A percentile compares a stretch with the other conserved stretches of the same genome.
phyloP scores from a whole-genome alignment of 257 asterid species.

The Prunella vulgaris region DNA sequence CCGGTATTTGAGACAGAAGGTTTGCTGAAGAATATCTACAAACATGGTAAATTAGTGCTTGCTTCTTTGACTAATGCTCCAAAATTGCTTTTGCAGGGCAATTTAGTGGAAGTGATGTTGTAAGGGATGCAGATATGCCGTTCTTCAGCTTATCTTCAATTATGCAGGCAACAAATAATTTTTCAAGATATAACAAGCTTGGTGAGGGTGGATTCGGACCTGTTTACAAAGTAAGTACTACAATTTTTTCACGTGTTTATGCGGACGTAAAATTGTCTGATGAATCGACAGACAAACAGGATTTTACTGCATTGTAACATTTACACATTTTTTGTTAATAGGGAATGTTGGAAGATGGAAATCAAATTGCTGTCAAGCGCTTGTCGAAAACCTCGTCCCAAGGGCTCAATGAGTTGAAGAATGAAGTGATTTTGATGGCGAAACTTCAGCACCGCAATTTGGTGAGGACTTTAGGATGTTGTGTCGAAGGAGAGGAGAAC shows the following conservation, averaged over 20 bases:
- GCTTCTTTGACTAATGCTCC: background rate
- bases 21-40: background rate
- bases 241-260: background rate
- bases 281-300: background rate
- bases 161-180: background rate
- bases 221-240: background rate
- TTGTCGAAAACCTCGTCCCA: conserved; percentile 12
- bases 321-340: background rate
- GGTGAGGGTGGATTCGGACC: conserved; percentile 14
- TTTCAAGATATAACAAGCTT: background rate
- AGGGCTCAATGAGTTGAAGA: conserved; percentile 11
- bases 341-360: conserved; percentile 8
- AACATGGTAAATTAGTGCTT: background rate
- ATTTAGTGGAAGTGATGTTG: background rate
- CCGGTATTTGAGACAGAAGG: background rate
- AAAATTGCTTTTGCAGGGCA: background rate
- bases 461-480: conserved; percentile 12
- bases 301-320: background rate
- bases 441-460: conserved; percentile 20
- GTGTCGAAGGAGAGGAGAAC: conserved; percentile 11
- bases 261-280: too few species aligned
- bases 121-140: background rate
- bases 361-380: conserved; percentile 19
- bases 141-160: conserved; percentile 1
- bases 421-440: conserved; percentile 15